Evolutionary conservation across 1,284 basidiomycete genomes (phyloP).

Genomic region (Acaromyces ingoldii): DNA sequence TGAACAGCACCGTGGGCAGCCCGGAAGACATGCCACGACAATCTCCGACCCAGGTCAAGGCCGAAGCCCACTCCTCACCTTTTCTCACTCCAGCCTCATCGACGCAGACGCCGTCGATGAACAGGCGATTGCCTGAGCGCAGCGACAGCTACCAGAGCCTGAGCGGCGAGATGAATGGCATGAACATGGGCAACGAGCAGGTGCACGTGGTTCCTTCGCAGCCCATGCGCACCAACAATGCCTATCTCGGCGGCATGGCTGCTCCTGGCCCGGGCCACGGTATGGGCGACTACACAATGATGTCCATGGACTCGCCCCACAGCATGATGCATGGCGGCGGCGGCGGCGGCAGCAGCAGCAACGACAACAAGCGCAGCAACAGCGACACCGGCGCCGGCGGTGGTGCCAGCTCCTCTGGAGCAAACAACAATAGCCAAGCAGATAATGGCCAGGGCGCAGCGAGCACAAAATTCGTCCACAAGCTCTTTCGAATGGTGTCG

Average conservation of each 20-base stretch:
- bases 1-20: neutral
- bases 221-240: neutral
- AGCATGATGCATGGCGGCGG: neutral
- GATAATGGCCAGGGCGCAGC: slow-evolving; percentile 6
- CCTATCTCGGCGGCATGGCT: too few relatives aligned
- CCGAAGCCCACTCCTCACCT: neutral
- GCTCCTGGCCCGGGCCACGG: too few relatives aligned
- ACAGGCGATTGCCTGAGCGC: neutral
- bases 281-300: neutral
- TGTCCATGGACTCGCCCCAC: neutral
- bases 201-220: slow-evolving; percentile 1
- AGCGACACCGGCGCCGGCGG: neutral
- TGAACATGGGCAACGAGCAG: neutral
- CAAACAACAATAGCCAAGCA: neutral
- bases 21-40: neutral
- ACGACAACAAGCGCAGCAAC: neutral
- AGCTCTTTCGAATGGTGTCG: slow-evolving; percentile 41
- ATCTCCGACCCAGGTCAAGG: neutral
- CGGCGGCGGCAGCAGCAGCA: neutral
- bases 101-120: slow-evolving; percentile 1
- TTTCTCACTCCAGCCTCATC: slow-evolving; percentile 1
- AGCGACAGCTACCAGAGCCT: neutral
- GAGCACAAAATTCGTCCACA: slow-evolving; percentile 40
- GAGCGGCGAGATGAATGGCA: neutral
- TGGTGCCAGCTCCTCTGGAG: neutral